Evolutionary conservation across 2,329 filamentous ascomycete genomes (phyloP).

Genomic region (Colletotrichum musae): DNA sequence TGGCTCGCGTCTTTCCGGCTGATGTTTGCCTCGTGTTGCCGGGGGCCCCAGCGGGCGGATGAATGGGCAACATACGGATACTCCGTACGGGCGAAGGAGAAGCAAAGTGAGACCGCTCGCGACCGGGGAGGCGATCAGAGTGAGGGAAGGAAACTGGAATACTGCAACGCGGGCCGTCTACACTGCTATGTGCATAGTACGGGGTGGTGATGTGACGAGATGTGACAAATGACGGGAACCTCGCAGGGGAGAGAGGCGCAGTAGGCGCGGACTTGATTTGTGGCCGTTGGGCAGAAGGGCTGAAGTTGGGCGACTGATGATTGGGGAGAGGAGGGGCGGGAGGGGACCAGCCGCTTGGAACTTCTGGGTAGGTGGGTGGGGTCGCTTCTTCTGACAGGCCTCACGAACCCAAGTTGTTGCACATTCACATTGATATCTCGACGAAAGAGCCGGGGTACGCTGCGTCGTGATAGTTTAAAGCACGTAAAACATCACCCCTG

Average conservation of each 20-base stretch:
- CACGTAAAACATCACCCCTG: neutral
- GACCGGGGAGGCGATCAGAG: neutral
- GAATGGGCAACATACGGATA: neutral
- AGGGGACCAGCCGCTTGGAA: slow-evolving; percentile 11
- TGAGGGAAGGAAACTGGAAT: slow-evolving; percentile 1
- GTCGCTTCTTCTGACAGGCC: neutral
- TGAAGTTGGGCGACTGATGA: neutral
- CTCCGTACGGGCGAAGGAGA: neutral
- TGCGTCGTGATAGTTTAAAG: neutral
- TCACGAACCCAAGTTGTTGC: slow-evolving; percentile 4
- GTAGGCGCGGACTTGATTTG: slow-evolving; percentile 12
- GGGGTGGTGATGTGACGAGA: slow-evolving; percentile 13
- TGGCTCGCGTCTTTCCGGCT: neutral
- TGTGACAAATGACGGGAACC: slow-evolving; percentile 37
- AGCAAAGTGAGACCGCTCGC: neutral
- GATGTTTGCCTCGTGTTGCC: slow-evolving; percentile 12
- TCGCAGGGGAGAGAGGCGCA: slow-evolving; percentile 27
- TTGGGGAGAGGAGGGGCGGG: neutral
- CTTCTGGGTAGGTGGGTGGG: slow-evolving; percentile 11
- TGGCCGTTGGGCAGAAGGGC: neutral
- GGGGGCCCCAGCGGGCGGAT: neutral
- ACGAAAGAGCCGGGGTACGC: neutral
- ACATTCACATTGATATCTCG: neutral
- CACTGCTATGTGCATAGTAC: too few species aligned
- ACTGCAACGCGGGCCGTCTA: neutral